phyloP scores from a whole-genome alignment of 768 basidiomycete genomes.

The Rhodotorula taiwanensis region DNA sequence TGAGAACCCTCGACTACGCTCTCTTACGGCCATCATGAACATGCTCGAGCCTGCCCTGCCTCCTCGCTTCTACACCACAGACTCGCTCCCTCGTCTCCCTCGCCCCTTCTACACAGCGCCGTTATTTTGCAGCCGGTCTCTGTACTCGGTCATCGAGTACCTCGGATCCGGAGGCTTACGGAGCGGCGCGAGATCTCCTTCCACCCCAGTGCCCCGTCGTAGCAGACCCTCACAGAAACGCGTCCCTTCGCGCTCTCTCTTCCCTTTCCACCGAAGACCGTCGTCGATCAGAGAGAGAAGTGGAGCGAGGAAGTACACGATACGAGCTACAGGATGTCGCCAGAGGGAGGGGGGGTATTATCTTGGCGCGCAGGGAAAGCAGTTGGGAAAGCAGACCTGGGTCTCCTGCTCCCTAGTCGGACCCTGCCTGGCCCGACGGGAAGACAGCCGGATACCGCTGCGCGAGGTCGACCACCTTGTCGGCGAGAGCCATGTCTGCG shows the following conservation, averaged over 20 bases:
- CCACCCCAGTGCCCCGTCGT: too few relatives aligned
- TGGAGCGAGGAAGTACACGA: background rate
- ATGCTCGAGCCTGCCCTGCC: background rate
- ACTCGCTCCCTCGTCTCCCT: background rate
- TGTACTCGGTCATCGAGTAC: too few relatives aligned
- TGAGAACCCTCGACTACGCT: too few relatives aligned
- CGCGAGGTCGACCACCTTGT: constrained; percentile 26
- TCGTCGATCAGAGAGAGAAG: background rate
- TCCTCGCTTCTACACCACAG: background rate
- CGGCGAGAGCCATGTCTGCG: constrained; percentile 21
- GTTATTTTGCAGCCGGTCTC: constrained; percentile 15
- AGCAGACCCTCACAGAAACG: too few relatives aligned
- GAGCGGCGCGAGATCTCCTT: constrained; percentile 29
- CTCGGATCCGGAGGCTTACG: constrained; percentile 17
- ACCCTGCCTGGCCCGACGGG: constrained; percentile 16
- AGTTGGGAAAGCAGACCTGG: background rate
- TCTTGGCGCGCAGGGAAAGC: background rate
- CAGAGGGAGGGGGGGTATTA: too few relatives aligned
- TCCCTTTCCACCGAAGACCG: background rate
- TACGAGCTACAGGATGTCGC: too few relatives aligned
- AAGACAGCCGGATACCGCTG: constrained; percentile 29
- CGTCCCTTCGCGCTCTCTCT: background rate
- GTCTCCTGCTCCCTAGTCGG: too few relatives aligned
- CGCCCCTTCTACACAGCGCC: constrained; percentile 9
- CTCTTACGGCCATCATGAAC: too few relatives aligned